phyloP scores from a whole-genome alignment of 2,329 filamentous ascomycete genomes.

The Pseudogymnoascus sp. region DNA sequence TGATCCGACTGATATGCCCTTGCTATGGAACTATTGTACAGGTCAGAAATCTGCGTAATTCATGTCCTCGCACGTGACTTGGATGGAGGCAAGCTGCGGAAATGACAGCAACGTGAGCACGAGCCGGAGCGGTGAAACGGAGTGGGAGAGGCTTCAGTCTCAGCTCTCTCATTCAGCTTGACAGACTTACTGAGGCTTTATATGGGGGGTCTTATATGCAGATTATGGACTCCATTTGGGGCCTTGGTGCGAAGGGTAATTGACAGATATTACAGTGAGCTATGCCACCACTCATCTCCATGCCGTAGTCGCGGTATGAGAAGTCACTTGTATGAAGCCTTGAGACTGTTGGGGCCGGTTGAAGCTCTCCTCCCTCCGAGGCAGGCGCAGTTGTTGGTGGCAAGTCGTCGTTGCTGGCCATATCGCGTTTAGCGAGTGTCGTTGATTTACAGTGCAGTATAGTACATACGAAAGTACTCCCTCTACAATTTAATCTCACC shows the following conservation, averaged over 20 bases:
- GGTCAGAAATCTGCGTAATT: conserved; percentile 7
- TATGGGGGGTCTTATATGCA: not conserved
- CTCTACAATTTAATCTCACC: not conserved
- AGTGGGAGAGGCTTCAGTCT: not conserved
- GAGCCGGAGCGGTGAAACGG: not conserved
- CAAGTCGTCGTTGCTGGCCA: not conserved
- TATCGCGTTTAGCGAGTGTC: conserved; percentile 1
- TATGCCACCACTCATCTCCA: not conserved
- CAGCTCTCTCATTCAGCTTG: not conserved
- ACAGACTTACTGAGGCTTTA: not conserved
- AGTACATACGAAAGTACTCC: not conserved
- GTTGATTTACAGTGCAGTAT: not conserved
- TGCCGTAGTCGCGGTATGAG: not conserved
- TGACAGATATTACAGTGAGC: not conserved
- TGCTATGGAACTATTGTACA: not conserved
- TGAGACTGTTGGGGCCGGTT: not conserved
- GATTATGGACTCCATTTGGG: not conserved
- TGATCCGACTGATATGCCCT: not conserved
- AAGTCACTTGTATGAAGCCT: not conserved
- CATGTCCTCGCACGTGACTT: not conserved
- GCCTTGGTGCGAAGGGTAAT: not conserved
- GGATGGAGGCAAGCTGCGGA: not conserved
- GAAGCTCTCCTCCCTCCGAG: not conserved
- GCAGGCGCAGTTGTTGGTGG: not conserved
- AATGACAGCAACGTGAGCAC: not conserved